Evolutionary conservation across 2,329 filamentous ascomycete genomes (phyloP).

Genomic region (Xylariaceae sp.): DNA sequence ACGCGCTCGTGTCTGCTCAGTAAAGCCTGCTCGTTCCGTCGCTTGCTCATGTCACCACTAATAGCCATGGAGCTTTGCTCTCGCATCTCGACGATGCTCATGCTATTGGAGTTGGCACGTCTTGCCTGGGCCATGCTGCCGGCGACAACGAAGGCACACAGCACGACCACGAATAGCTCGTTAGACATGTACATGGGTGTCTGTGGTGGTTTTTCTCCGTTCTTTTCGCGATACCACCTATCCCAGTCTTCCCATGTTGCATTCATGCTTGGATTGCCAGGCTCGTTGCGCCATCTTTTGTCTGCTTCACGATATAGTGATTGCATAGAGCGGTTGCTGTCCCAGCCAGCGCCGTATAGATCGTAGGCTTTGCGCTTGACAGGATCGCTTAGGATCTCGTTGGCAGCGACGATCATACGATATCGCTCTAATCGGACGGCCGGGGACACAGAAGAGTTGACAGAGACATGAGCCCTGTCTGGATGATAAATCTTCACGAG

Average conservation of each 20-base stretch:
- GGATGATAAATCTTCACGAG: slow-evolving; percentile 96
- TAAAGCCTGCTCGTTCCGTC: slow-evolving; percentile 49
- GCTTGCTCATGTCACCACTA: slow-evolving; percentile 53
- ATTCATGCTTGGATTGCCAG: slow-evolving; percentile 57
- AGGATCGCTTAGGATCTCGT: slow-evolving; percentile 82
- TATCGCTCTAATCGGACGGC: slow-evolving; percentile 79
- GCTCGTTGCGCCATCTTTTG: slow-evolving; percentile 45
- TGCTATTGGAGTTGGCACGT: slow-evolving; percentile 60
- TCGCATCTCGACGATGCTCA: slow-evolving; percentile 62
- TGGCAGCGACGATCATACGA: slow-evolving; percentile 79
- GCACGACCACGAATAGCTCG: slow-evolving; percentile 68
- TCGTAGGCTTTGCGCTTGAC: slow-evolving; percentile 79
- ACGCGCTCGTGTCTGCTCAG: slow-evolving; percentile 63
- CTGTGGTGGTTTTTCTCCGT: slow-evolving; percentile 43
- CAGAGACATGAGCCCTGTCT: slow-evolving; percentile 54
- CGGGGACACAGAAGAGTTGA: slow-evolving; percentile 48
- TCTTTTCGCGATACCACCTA: slow-evolving; percentile 61
- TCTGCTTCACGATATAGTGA: slow-evolving; percentile 38
- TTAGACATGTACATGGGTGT: slow-evolving; percentile 70
- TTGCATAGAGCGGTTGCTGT: slow-evolving; percentile 49
- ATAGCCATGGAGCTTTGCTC: slow-evolving; percentile 64
- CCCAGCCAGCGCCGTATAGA: slow-evolving; percentile 76
- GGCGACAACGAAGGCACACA: slow-evolving; percentile 65
- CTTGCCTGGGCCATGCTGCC: slow-evolving; percentile 70
- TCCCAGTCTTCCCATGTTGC: slow-evolving; percentile 99